A percentile compares a stretch with the other conserved stretches of the same genome.
Evolutionary conservation across 1,284 basidiomycete genomes (phyloP).

Genomic region (Phaffia rhodozyma): DNA sequence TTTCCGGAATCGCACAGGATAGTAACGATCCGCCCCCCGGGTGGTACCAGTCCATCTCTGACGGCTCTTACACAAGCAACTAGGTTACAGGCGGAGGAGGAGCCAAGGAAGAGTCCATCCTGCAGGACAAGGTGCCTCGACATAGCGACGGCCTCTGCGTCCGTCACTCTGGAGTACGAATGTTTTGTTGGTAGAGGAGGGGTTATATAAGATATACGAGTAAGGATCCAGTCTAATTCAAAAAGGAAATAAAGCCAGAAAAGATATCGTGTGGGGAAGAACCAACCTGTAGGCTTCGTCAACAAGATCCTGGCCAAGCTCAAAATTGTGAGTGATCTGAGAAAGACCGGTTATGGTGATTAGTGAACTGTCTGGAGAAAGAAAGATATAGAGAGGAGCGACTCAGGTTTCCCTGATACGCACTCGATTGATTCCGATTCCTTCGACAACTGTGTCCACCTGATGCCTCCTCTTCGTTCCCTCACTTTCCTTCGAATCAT

Average conservation of each 20-base stretch:
- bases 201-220: too few species aligned
- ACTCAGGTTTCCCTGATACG: constrained; percentile 8
- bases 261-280: neutral
- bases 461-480: constrained; percentile 89
- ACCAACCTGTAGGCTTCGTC: constrained; percentile 73
- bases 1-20: constrained; percentile 50
- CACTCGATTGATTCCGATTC: constrained; percentile 75
- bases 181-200: neutral
- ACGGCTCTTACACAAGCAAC: constrained; percentile 72
- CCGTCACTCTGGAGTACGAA: constrained; percentile 51
- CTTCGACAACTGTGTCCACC: constrained; percentile 69
- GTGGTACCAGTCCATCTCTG: constrained; percentile 45
- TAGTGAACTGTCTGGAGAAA: neutral
- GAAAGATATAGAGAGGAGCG: neutral
- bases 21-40: constrained; percentile 62
- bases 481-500: constrained; percentile 77
- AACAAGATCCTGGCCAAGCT: constrained; percentile 63
- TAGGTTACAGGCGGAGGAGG: constrained; percentile 90
- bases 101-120: constrained; percentile 91
- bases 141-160: constrained; percentile 84
- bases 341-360: constrained; percentile 8
- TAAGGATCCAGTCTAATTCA: neutral
- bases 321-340: constrained; percentile 63
- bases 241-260: neutral
- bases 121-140: constrained; percentile 73